Base-by-base conservation (phyloP, 2,329 filamentous ascomycete species). In the Cladosporium sp. region DNA sequence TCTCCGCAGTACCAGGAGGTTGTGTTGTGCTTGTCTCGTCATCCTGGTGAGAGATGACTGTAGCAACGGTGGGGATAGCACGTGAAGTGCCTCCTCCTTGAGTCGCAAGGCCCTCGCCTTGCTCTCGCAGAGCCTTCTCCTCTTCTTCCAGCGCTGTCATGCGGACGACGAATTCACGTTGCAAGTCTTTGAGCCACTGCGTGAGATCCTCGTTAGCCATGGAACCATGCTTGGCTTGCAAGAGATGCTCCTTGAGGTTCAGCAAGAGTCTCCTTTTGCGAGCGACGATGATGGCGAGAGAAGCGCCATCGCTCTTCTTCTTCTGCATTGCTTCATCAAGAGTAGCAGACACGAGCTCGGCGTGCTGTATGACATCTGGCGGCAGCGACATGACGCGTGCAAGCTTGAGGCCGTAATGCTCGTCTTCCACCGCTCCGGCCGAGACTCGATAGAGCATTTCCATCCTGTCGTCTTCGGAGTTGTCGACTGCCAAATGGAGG, bases 401-500 rank as follows among this genome's bases (percentile, higher is more conserved):
- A 3, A 97, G 80, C 0, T 86, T 80, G n/a, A 97, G 81, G 0
- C 94, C 94, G 66, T 99, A 99, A 64, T 91, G 85, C 45, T 84
- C 77, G 56, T 90, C 85, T 57, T 83, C 75, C 1, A 90, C 83
- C 0, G 82, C 83, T 0, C 94, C 93, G 13, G 87, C 81, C 0
- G 83, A 79, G 36, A 97, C 82, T 62, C 86, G 92, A 74, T 97
- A 97, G 0, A 94, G 78, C 91, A 97, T 97, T 0, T 82, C 90
- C 75, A 96, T 89, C 35, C 82, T 84, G 1, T 84, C 78, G 2
- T 80, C 76, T 2, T 81, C 74, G 0, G 75, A 71, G 49, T 71
- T 69, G 40, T 91, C 81, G 0, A 92, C 89, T 0, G 84, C 81
- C 2, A 97, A 81, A 68, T 97, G 91, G 2, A 96, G 77, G 63